A percentile compares a stretch with the other conserved stretches of the same genome.
These are phyloP conservation scores for Aspergillus asperescens DNA, from an alignment of 495 filamentous ascomycete genomes.

Conservation along the genomic window DNA sequence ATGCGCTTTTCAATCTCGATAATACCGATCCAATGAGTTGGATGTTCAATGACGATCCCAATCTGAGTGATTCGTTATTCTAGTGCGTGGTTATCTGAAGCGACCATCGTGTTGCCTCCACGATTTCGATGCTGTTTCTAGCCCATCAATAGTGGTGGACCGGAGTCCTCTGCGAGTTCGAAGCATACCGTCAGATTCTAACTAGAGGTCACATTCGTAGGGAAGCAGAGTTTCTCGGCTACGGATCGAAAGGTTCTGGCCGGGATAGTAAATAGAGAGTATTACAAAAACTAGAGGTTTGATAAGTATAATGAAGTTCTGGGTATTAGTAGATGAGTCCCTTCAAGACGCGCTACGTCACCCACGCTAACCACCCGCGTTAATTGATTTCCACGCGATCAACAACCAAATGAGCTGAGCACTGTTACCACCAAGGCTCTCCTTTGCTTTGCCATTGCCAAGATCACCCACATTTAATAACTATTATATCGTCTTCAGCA, in stretches of 20 bases:
- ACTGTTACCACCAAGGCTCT: background rate
- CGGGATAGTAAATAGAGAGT: too few species aligned
- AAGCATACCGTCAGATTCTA: too few species aligned
- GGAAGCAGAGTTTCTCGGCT: too few species aligned
- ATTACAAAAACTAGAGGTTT: too few species aligned
- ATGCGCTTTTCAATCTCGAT: background rate
- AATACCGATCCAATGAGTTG: background rate
- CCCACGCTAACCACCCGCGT: constrained; percentile 18
- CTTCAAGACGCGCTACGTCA: constrained; percentile 28
- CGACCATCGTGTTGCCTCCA: background rate
- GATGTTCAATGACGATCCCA: background rate
- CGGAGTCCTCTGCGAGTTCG: too few species aligned
- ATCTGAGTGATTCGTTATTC: too few species aligned
- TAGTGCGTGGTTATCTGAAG: background rate
- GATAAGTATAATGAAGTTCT: too few species aligned
- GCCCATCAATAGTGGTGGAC: too few species aligned
- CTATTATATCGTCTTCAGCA: background rate
- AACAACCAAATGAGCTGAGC: background rate
- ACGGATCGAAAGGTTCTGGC: too few species aligned
- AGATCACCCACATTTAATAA: background rate
- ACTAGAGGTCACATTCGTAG: too few species aligned
- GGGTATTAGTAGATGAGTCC: too few species aligned
- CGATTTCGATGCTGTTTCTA: too few species aligned
- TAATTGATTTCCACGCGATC: constrained; percentile 28
- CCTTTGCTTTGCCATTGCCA: background rate